phyloP scores from a whole-genome alignment of 1,284 basidiomycete genomes.

The Flammula alnicola region DNA sequence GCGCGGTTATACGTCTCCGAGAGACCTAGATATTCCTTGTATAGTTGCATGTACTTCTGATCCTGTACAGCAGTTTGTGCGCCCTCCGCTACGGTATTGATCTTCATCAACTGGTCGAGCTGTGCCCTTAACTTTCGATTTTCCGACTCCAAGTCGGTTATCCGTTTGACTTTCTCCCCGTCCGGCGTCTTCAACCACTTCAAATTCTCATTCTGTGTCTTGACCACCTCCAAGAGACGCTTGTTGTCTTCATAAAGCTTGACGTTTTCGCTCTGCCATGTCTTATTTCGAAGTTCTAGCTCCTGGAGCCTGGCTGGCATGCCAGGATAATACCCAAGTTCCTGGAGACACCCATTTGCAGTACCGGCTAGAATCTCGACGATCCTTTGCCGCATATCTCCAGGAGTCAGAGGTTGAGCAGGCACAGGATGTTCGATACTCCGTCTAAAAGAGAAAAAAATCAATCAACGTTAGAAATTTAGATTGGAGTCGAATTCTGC shows the following conservation, averaged over 20 bases:
- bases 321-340: constrained; percentile 50
- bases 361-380: constrained; percentile 47
- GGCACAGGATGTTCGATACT: constrained; percentile 4
- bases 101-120: constrained; percentile 14
- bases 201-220: constrained; percentile 26
- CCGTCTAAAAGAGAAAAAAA: constrained; percentile 4
- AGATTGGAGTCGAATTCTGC: neutral
- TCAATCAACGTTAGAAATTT: neutral
- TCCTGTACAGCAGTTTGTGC: neutral
- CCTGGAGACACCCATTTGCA: constrained; percentile 50
- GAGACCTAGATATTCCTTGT: constrained; percentile 5
- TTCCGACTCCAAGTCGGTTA: constrained; percentile 28
- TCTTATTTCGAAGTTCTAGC: constrained; percentile 35
- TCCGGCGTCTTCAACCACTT: constrained; percentile 22
- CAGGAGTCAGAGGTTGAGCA: neutral
- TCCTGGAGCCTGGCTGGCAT: constrained; percentile 40
- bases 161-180: constrained; percentile 19
- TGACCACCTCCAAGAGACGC: constrained; percentile 36
- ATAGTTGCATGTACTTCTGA: constrained; percentile 3
- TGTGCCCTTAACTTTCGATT: constrained; percentile 19
- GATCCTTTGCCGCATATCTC: constrained; percentile 38
- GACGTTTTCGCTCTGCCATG: constrained; percentile 45
- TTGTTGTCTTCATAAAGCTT: constrained; percentile 59
- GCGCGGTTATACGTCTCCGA: constrained; percentile 13
- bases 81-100: constrained; percentile 4